Evolutionary conservation across 2,329 filamentous ascomycete genomes (phyloP), one percentile per base, ranked within the genome.

Genomic region (Pyricularia grisea): DNA sequence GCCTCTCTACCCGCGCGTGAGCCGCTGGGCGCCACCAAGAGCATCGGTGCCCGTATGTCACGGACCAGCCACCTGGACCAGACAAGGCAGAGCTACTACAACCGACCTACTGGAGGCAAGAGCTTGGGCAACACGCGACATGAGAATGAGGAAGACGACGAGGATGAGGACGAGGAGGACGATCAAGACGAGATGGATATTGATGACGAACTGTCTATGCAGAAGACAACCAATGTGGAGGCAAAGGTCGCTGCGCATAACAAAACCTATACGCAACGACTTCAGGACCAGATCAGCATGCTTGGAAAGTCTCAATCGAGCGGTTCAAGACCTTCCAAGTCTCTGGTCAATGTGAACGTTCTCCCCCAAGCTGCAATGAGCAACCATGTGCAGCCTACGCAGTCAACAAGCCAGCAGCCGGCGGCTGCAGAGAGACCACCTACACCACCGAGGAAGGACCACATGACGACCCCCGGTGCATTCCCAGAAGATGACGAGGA

Each of bases 1-100:
- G 93, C 95, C 55, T 93, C 95, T 23, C 83, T 99, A 14, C 95
- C 95, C 33, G 94, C 94, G 2, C 87, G 95, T 71, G 94, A 98
- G 75, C 94, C 94, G 50, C 82, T 98, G 68, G 88, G 89, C 36
- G 87, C 87, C 20, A 96, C 96, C 77, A 94, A 94, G 80, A 96
- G 91, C 77, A 87, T 93, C 75, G 93, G 90, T 20, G 84, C 86
- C 25, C 85, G 92, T 67, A 81, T 87, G 67, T 94, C 92, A 27
- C 85, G 92, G 70, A 92, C 88, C 7, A 97, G 92, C 74, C 90
- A 97, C 72, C 77, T 94, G 50, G 92, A 97, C 68, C 85, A 87
- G 70, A 82, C 83, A n/a, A 85, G 90, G 70, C 87, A 85, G 65
- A 94, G 92, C 78, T 90, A 93, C 73, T 89, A 93, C 75, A 88